Conservation (phyloP, 306 rosid species). For the Rosa rugosa region DNA sequence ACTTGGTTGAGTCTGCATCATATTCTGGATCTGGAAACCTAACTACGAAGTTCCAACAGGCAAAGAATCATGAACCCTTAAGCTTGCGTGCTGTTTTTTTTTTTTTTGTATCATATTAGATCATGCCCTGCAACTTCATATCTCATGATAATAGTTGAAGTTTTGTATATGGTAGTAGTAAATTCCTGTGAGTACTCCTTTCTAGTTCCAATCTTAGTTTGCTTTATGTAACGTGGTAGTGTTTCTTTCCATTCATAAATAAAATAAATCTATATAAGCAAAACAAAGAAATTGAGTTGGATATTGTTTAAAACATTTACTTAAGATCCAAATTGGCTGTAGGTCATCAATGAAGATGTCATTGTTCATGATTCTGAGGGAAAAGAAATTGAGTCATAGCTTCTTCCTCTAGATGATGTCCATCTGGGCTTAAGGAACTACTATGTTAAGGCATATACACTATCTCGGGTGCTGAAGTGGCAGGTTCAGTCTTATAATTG, state of each 20-base stretch:
- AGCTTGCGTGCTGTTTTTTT: slow-evolving; percentile 4
- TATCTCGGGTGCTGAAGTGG: slow-evolving; percentile 33
- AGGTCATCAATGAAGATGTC: too few species aligned
- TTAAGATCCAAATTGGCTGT: too few species aligned
- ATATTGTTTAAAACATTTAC: too few species aligned
- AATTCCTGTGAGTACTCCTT: slow-evolving; percentile 46
- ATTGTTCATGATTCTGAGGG: too few species aligned
- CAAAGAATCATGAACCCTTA: slow-evolving; percentile 17
- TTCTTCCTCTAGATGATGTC: too few species aligned
- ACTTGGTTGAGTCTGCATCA: slow-evolving; percentile 35
- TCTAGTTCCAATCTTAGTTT: not conserved
- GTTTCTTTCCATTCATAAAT: not conserved
- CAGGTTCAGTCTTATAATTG: slow-evolving; percentile 32
- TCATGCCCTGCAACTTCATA: not conserved
- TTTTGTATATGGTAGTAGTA: not conserved
- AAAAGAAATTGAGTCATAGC: too few species aligned
- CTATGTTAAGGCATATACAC: slow-evolving; percentile 52
- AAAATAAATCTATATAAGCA: too few species aligned
- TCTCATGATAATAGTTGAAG: not conserved
- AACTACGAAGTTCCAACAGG: slow-evolving; percentile 50
- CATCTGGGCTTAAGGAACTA: slow-evolving; percentile 35
- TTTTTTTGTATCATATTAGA: not conserved
- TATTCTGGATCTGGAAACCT: slow-evolving; percentile 37
- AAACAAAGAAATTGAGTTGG: too few species aligned
- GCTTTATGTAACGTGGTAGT: not conserved